Evolutionary conservation across 495 filamentous ascomycete species (phyloP), one percentile per base, ranked within the genome.

Genomic region (Penicillium angulare): DNA sequence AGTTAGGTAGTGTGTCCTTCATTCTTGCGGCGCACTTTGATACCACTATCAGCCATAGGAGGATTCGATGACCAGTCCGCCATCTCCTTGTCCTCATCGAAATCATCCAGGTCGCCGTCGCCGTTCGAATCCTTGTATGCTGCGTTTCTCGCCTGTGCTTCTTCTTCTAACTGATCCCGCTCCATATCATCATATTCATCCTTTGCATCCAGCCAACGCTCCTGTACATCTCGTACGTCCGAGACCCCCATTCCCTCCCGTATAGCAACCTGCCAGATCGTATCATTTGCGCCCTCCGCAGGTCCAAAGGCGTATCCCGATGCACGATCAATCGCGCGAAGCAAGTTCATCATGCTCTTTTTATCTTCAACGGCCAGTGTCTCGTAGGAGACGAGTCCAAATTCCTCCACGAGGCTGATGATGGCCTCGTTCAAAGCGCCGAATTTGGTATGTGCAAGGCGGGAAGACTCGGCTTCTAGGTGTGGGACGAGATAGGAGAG

Each of bases 311-410:
- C 92, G 68, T 97, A 97, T 0, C 93, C 93, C 3, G 88, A 83
- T 0, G 93, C 91, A 20, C 92, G 82, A 68, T 98, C 93, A 54
- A 98, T 89, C 0, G 88, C 83, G 40, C 85, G 82, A 34, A 98
- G 69, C 7, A 98, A 76, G 54, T 84, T 85, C 84, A 92, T 95
- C 91, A 98, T 96, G 61, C 86, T 92, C 71, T 84, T 87, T 69
- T 92, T 95, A 68, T 98, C 91, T 65, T 98, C 93, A 5, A 98
- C 91, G 0, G 92, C 92, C 44, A 98, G 74, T 2, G 93, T 95
- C 67, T 97, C 90, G 62, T 96, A 98, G 3, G 81, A 81, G 1
- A 97, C 90, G 2, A 98, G 80, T 5, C 84, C 85, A 63, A 96
- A 98, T 50, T 87, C 87, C 59, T 95, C 85, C 9, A 98, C 84